These are phyloP conservation scores for Blastobotrys niveus DNA, from an alignment of 1,139 yeast species.

Conservation along the genomic window DNA sequence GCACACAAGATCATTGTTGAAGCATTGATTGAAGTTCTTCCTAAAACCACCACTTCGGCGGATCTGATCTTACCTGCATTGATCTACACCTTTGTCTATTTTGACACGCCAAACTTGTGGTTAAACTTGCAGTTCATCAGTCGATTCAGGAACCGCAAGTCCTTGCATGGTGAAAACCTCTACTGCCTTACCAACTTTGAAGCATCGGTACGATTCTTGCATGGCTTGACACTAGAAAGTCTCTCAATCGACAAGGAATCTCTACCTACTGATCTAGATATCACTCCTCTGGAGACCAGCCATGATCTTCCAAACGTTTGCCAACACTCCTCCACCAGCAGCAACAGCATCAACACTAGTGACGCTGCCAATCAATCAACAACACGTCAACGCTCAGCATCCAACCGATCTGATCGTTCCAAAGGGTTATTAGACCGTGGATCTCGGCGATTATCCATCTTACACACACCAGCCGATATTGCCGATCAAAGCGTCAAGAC, in stretches of 20 bases:
- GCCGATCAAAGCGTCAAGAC: constrained; percentile 33
- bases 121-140: constrained; percentile 50
- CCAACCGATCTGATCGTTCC: not conserved
- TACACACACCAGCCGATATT: constrained; percentile 13
- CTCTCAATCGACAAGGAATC: constrained; percentile 27
- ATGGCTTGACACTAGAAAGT: constrained; percentile 42
- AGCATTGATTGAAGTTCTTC: constrained; percentile 27
- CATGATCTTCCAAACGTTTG: not conserved
- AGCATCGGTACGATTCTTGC: constrained; percentile 55
- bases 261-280: constrained; percentile 16
- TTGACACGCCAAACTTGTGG: constrained; percentile 42
- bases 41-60: constrained; percentile 29
- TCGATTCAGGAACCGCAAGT: constrained; percentile 47
- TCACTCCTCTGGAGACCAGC: constrained; percentile 8
- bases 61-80: constrained; percentile 55
- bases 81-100: constrained; percentile 45
- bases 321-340: no score
- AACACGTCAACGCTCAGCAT: no score
- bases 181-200: constrained; percentile 61
- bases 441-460: constrained; percentile 5
- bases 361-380: not conserved
- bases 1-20: constrained; percentile 40
- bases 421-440: not conserved
- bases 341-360: not conserved
- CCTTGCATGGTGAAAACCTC: constrained; percentile 46